Conservation (phyloP, 2,329 filamentous ascomycete species). For the Ophiocordyceps sinensis region DNA sequence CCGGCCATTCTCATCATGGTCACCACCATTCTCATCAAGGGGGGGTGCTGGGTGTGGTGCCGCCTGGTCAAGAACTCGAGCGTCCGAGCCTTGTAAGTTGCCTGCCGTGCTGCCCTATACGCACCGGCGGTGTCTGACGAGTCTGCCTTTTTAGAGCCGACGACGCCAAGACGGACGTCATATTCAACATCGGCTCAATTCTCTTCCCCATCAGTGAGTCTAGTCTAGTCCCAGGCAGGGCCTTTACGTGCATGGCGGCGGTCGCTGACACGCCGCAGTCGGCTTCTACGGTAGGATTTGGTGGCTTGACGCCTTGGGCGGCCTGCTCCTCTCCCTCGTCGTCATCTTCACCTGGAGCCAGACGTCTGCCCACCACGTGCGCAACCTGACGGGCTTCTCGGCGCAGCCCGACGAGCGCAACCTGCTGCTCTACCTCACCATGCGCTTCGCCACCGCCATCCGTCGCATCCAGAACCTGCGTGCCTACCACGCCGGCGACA, state of each 20-base stretch:
- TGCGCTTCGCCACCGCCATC: constrained; percentile 84
- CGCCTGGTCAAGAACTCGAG: constrained; percentile 73
- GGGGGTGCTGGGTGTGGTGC: constrained; percentile 76
- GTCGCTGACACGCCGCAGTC: constrained; percentile 22
- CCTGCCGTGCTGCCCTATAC: neutral
- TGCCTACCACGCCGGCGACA: constrained; percentile 75
- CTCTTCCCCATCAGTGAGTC: constrained; percentile 58
- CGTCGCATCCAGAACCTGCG: constrained; percentile 73
- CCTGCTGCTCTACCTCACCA: constrained; percentile 76
- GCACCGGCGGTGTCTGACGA: neutral
- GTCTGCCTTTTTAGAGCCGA: constrained; percentile 22
- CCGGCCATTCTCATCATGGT: constrained; percentile 71
- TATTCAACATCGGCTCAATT: constrained; percentile 84
- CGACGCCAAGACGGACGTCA: constrained; percentile 55
- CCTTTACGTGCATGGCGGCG: neutral
- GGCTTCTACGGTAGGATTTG: constrained; percentile 64
- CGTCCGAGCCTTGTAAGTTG: constrained; percentile 57
- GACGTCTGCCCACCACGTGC: constrained; percentile 63
- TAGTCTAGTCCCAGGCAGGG: neutral
- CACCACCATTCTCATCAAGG: constrained; percentile 68
- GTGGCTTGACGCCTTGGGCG: constrained; percentile 74
- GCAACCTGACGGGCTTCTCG: constrained; percentile 65
- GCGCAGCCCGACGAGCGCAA: constrained; percentile 72
- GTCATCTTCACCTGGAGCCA: constrained; percentile 69
- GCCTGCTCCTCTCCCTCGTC: constrained; percentile 60